A percentile compares a stretch with the other conserved stretches of the same genome.
Evolutionary conservation across 1,139 yeast species (phyloP).

Genomic region (Candida neerlandica): DNA sequence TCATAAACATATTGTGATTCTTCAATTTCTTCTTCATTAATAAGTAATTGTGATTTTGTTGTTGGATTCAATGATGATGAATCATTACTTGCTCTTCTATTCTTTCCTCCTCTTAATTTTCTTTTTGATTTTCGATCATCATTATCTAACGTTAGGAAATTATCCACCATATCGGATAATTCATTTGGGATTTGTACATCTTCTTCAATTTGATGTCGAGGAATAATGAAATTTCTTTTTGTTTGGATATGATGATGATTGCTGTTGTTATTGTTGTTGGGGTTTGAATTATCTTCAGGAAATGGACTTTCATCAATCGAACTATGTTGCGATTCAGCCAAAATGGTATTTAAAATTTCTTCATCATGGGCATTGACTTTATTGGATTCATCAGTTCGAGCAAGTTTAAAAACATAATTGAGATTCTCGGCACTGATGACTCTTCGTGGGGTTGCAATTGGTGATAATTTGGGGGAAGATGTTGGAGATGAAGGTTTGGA

Average conservation of each 20-base stretch:
- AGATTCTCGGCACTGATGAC: slow-evolving; percentile 12
- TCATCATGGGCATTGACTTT: slow-evolving; percentile 22
- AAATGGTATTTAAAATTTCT: slow-evolving; percentile 21
- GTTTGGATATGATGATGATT: background rate
- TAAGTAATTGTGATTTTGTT: slow-evolving; percentile 4
- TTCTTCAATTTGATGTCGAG: slow-evolving; percentile 38
- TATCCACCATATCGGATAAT: slow-evolving; percentile 67
- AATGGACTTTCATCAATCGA: slow-evolving; percentile 5
- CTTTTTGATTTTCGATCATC: slow-evolving; percentile 7
- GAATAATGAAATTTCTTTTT: slow-evolving; percentile 37
- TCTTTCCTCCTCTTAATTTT: slow-evolving; percentile 10
- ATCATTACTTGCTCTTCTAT: slow-evolving; percentile 17
- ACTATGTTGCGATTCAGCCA: slow-evolving; percentile 15
- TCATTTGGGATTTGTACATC: slow-evolving; percentile 56
- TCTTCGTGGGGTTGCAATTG: slow-evolving; percentile 20
- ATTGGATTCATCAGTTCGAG: slow-evolving; percentile 57
- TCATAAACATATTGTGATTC: slow-evolving; percentile 74
- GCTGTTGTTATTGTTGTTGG: no score
- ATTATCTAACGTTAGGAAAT: slow-evolving; percentile 40
- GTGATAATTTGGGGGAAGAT: slow-evolving; percentile 24
- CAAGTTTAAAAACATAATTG: slow-evolving; percentile 55
- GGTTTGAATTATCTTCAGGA: no score
- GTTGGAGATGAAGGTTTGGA: slow-evolving; percentile 45
- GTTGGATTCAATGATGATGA: slow-evolving; percentile 11
- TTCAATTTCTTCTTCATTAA: slow-evolving; percentile 6